Evolutionary conservation across 139 green algal species (phyloP), one percentile per base, ranked within the genome.

Genomic region (Chlamydomonas schloesseri): DNA sequence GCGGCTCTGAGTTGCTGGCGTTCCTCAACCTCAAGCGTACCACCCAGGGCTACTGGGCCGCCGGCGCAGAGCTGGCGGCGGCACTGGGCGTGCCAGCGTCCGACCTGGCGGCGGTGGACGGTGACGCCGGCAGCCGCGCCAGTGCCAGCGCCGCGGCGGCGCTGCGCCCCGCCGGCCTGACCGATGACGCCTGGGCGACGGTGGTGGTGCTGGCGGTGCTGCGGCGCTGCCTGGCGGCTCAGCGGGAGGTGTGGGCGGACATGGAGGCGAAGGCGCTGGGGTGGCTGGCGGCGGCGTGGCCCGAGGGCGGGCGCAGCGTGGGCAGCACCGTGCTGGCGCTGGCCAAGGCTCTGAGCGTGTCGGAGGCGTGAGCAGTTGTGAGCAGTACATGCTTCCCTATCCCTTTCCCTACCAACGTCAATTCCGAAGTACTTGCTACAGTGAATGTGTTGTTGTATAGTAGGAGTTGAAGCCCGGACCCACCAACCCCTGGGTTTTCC

Each of bases 281-380:
- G 1, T 85, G 79, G 79, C 65, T 85, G 65, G 46, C 11, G 6
- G 37, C 28, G 42, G 11, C 23, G 14, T 85, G 79, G 79, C 79
- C 79, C 17, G 42, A 37, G 79, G 79, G 65, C n/a, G 42, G 53
- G 2, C 57, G 62, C 47, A 72, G 55, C 57, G n/a, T 83, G 28
- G 75, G 75, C 8, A 58, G 47, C 28, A 17, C 21, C 1, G 75
- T 87, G 69, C 84, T 95, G 42, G 93, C 94, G 37, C 24, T 77
- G 71, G 42, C 26, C 4, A 77, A 77, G 71, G 26, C 13, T 42
- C 42, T 77, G 71, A 3, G n/a, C 3, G 60, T 15, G 60, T 4
- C 57, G 14, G 21, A n/a, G 60, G 23, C 42, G 42, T 50, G 42
- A 50, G n/a, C n/a, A n/a, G n/a, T n/a, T n/a, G n/a, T 50, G 42